Conservation (phyloP, 345 rosid genomes). For the Euphorbia pulcherrima region DNA sequence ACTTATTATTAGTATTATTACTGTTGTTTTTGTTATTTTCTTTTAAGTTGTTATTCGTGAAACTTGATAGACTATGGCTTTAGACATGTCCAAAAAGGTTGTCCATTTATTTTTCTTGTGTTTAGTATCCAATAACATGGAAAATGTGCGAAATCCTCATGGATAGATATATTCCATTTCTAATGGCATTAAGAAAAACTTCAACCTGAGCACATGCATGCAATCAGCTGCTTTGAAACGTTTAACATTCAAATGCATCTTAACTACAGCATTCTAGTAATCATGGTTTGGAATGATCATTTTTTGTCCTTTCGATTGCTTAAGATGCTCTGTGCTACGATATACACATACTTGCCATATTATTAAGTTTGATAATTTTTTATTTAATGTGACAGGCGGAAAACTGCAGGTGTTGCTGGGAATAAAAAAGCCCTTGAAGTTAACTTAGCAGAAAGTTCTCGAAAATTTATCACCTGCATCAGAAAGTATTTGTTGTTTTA, state of each 20-base stretch:
- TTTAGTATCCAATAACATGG: not conserved
- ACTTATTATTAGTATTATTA: not conserved
- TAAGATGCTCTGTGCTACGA: not conserved
- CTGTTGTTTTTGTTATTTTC: no score
- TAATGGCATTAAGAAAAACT: not conserved
- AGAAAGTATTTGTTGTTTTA: slow-evolving; percentile 83
- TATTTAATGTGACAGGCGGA: slow-evolving; percentile 54
- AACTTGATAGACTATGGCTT: slow-evolving; percentile 2
- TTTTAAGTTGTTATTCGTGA: not conserved
- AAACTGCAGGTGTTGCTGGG: slow-evolving; percentile 66
- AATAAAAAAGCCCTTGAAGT: slow-evolving; percentile 89
- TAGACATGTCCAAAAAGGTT: not conserved
- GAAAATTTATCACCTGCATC: slow-evolving; percentile 95
- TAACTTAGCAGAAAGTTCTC: slow-evolving; percentile 88
- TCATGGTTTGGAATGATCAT: not conserved
- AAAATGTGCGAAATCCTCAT: not conserved
- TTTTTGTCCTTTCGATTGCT: not conserved
- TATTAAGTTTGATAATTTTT: not conserved
- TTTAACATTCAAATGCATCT: not conserved
- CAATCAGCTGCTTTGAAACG: not conserved
- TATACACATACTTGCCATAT: not conserved
- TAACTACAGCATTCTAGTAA: not conserved
- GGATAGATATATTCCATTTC: not conserved
- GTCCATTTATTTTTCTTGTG: not conserved
- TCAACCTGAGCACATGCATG: not conserved